These are phyloP conservation scores for Gentiana dahurica DNA, from an alignment of 257 asterid species.

Conservation along the genomic window DNA sequence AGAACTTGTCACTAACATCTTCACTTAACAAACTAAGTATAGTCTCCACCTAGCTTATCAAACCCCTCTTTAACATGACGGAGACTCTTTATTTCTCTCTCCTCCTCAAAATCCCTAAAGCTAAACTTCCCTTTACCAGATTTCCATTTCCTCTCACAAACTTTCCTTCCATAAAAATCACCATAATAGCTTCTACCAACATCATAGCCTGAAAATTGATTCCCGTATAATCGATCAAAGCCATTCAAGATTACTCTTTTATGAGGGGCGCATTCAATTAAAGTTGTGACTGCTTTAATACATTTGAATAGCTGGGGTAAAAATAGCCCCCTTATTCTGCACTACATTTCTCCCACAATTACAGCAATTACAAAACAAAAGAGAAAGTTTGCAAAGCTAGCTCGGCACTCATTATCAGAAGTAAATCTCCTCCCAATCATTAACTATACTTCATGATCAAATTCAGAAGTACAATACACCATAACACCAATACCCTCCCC, in stretches of 20 bases:
- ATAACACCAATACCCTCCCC: no score
- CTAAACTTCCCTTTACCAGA: conserved; percentile 27
- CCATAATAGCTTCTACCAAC: conserved; percentile 26
- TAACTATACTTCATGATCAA: no score
- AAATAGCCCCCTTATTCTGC: conserved; percentile 21
- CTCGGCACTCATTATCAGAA: no score
- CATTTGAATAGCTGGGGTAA: conserved; percentile 36
- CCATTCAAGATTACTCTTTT: conserved; percentile 42
- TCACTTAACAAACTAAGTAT: conserved; percentile 70
- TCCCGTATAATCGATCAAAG: conserved; percentile 29
- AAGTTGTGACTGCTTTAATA: conserved; percentile 65
- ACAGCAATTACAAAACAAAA: conserved; percentile 35
- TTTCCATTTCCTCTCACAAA: conserved; percentile 30
- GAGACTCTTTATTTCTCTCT: conserved; percentile 22
- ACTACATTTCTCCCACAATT: conserved; percentile 41
- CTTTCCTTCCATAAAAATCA: conserved; percentile 29
- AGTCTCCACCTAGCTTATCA: conserved; percentile 69
- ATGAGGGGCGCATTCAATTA: conserved; percentile 53
- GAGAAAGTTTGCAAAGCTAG: no score
- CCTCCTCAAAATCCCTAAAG: conserved; percentile 42
- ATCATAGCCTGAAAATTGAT: conserved; percentile 27
- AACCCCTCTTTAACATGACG: conserved; percentile 13
- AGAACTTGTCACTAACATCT: conserved; percentile 42
- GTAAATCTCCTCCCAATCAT: no score
- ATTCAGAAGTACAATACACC: no score